These are phyloP conservation scores for Xylaria sp. DNA, from an alignment of 2,329 filamentous ascomycete species.

Conservation along the genomic window DNA sequence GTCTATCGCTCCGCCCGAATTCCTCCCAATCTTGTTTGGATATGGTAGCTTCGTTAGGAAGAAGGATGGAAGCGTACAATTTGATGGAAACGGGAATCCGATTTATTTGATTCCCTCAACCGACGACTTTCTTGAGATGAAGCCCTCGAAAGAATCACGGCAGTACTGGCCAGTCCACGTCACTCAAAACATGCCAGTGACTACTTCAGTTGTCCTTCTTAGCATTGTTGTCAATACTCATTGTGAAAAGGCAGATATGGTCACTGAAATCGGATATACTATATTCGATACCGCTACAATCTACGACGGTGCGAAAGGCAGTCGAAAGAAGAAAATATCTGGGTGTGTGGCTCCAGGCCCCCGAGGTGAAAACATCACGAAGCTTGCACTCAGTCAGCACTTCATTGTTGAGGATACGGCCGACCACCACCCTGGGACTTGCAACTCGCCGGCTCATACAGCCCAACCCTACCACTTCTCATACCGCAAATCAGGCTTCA, in stretches of 20 bases:
- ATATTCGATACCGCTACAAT: slow-evolving; percentile 28
- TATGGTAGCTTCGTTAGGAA: slow-evolving; percentile 25
- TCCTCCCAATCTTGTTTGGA: slow-evolving; percentile 31
- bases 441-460: slow-evolving; percentile 4
- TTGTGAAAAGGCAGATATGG: slow-evolving; percentile 10
- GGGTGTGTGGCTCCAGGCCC: slow-evolving; percentile 24
- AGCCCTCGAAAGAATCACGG: slow-evolving; percentile 18
- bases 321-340: background rate
- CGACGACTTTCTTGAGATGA: slow-evolving; percentile 23
- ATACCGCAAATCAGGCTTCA: slow-evolving; percentile 26
- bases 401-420: slow-evolving; percentile 33
- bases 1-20: slow-evolving; percentile 10
- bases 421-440: slow-evolving; percentile 32
- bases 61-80: background rate
- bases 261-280: slow-evolving; percentile 35
- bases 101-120: slow-evolving; percentile 23
- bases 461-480: slow-evolving; percentile 36
- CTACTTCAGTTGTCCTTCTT: slow-evolving; percentile 31
- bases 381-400: slow-evolving; percentile 15
- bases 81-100: background rate
- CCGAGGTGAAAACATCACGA: slow-evolving; percentile 31
- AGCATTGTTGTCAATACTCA: slow-evolving; percentile 21
- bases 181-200: background rate
- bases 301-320: slow-evolving; percentile 5
- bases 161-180: slow-evolving; percentile 20